A percentile compares a stretch with the other conserved stretches of the same genome.
These are phyloP conservation scores for Candida sojae DNA, from an alignment of 1,139 yeast species.

Conservation along the genomic window DNA sequence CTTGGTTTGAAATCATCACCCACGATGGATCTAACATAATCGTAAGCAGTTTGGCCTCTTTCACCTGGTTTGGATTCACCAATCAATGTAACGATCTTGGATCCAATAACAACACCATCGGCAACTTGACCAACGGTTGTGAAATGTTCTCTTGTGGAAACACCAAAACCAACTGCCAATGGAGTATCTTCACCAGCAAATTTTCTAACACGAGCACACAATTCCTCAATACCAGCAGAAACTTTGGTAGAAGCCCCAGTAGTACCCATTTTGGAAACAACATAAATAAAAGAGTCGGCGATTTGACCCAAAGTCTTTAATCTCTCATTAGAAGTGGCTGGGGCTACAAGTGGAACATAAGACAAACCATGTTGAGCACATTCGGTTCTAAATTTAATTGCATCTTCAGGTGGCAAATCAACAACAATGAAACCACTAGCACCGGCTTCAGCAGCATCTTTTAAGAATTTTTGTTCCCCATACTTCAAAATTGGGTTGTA, in stretches of 20 bases:
- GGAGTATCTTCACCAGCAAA: slow-evolving; percentile 76
- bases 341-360: slow-evolving; percentile 92
- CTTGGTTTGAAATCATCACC: slow-evolving; percentile 54
- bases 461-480: slow-evolving; percentile 82
- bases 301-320: slow-evolving; percentile 73
- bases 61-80: slow-evolving; percentile 63
- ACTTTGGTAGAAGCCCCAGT: slow-evolving; percentile 83
- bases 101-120: slow-evolving; percentile 95
- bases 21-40: slow-evolving; percentile 69
- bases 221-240: slow-evolving; percentile 61
- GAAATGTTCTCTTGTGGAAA: slow-evolving; percentile 90
- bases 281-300: slow-evolving; percentile 94
- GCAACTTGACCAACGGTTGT: slow-evolving; percentile 75
- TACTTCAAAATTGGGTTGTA: slow-evolving; percentile 90
- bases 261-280: slow-evolving; percentile 96
- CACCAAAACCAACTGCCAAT: slow-evolving; percentile 96
- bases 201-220: slow-evolving; percentile 74
- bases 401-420: slow-evolving; percentile 98
- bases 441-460: slow-evolving; percentile 81
- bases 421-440: slow-evolving; percentile 94
- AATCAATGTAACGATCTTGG: slow-evolving; percentile 72
- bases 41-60: slow-evolving; percentile 60
- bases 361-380: slow-evolving; percentile 73
- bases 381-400: slow-evolving; percentile 74
- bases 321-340: slow-evolving; percentile 91